These are phyloP conservation scores for Colletotrichum lini DNA, from an alignment of 2,329 filamentous ascomycete genomes.

Conservation along the genomic window DNA sequence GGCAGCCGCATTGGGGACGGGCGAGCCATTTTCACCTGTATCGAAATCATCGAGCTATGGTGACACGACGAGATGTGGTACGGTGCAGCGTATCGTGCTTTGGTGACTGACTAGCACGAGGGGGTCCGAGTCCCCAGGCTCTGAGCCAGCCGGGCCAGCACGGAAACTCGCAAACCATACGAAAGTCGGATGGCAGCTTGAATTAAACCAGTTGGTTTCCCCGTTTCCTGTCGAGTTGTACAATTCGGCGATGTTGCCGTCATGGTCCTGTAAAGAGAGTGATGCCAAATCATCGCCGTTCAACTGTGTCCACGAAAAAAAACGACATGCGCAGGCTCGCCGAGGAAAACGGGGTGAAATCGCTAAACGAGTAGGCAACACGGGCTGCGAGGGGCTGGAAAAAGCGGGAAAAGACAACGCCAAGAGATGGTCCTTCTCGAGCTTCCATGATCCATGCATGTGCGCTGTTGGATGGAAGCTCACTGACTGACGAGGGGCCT, in stretches of 20 bases:
- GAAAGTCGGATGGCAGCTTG: not conserved
- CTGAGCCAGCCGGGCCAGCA: conserved; percentile 23
- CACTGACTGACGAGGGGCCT: not conserved
- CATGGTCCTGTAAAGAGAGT: not conserved
- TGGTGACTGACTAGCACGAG: not conserved
- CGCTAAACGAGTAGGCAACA: conserved; percentile 15
- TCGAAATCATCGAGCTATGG: not conserved
- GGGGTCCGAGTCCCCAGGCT: not conserved
- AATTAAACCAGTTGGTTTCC: too few relatives aligned
- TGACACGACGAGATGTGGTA: conserved; percentile 4
- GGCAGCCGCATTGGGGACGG: conserved; percentile 3
- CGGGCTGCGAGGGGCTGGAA: not conserved
- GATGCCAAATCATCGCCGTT: not conserved
- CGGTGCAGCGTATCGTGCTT: not conserved
- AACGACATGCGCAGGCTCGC: conserved; percentile 14
- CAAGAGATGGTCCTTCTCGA: not conserved
- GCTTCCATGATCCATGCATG: conserved; percentile 25
- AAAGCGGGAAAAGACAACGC: not conserved
- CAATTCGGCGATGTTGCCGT: not conserved
- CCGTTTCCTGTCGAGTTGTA: not conserved
- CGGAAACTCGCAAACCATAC: not conserved
- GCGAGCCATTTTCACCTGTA: not conserved
- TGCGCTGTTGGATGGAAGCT: not conserved
- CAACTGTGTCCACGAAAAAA: not conserved
- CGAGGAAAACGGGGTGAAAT: conserved; percentile 20